phyloP scores from a whole-genome alignment of 2,329 filamentous ascomycete genomes.

The Gaeumannomyces tritici region DNA sequence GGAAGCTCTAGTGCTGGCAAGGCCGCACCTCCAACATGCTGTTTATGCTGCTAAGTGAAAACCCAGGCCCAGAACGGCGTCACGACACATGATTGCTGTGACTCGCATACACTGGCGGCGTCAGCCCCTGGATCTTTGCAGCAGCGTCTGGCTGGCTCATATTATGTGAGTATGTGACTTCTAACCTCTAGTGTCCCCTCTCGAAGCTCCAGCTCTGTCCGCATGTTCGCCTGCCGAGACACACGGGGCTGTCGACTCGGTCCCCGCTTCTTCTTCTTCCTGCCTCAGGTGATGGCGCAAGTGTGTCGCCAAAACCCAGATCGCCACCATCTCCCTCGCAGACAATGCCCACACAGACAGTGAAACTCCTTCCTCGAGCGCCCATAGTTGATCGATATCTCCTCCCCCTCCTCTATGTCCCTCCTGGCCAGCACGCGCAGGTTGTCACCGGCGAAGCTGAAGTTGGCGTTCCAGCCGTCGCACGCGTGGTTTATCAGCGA shows the following conservation, averaged over 20 bases:
- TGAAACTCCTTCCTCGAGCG: conserved; percentile 15
- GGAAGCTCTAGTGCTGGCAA: background rate
- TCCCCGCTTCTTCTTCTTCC: background rate
- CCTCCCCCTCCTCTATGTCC: conserved; percentile 18
- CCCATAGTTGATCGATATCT: conserved; percentile 28
- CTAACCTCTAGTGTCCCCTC: no score
- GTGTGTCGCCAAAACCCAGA: background rate
- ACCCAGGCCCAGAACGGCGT: background rate
- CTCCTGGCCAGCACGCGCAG: conserved; percentile 14
- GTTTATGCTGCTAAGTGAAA: background rate
- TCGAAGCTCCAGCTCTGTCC: no score
- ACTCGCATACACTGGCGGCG: no score
- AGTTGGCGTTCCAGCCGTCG: conserved; percentile 14
- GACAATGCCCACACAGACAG: conserved; percentile 18
- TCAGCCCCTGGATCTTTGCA: no score
- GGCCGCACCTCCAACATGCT: background rate
- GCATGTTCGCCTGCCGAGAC: no score
- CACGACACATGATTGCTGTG: no score
- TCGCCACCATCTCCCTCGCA: conserved; percentile 7
- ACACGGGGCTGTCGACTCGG: no score
- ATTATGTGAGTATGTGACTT: no score
- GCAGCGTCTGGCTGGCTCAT: no score
- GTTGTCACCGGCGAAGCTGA: conserved; percentile 13
- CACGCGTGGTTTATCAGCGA: conserved; percentile 26
- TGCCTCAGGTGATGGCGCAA: background rate